Percentiles rank a stretch among this genome's conserved stretches.
These are phyloP conservation scores for Aciculosporium take DNA, from an alignment of 2,329 filamentous ascomycete genomes.

Conservation along the genomic window DNA sequence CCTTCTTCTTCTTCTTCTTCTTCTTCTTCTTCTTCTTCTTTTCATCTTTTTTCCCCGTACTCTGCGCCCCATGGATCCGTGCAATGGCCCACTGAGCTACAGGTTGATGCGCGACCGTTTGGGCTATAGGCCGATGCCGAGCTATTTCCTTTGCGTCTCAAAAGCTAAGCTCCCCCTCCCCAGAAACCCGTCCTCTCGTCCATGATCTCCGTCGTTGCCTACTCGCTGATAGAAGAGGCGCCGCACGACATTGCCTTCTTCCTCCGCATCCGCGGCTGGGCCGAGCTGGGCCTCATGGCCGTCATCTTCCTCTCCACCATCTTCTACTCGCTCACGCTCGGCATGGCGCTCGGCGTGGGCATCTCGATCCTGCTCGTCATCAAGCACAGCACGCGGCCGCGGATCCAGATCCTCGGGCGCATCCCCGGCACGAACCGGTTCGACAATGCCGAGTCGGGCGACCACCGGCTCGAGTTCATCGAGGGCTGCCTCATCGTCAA, in stretches of 20 bases:
- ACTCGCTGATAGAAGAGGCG: constrained; percentile 86
- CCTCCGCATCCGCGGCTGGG: constrained; percentile 68
- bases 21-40: constrained; percentile 69
- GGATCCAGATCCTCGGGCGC: constrained; percentile 90
- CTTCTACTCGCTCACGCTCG: constrained; percentile 85
- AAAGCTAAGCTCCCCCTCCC: neutral
- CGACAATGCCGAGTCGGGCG: constrained; percentile 66
- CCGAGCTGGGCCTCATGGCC: constrained; percentile 73
- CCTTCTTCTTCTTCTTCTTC: no score
- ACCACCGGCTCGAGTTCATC: constrained; percentile 67
- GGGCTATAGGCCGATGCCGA: no score
- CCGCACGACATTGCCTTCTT: constrained; percentile 90
- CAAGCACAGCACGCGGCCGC: constrained; percentile 75
- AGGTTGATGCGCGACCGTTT: no score
- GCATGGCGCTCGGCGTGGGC: constrained; percentile 87
- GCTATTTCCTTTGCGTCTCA: neutral
- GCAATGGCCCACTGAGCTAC: neutral
- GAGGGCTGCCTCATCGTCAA: constrained; percentile 92
- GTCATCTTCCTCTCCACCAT: constrained; percentile 86
- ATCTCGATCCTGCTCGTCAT: constrained; percentile 82
- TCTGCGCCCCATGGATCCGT: neutral
- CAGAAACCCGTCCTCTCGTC: constrained; percentile 86
- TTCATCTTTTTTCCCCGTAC: constrained; percentile 54
- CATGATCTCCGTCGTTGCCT: constrained; percentile 92
- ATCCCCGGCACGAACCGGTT: constrained; percentile 72